Base-by-base conservation (phyloP, 495 filamentous ascomycete species). In the Xylaria nigripes region DNA sequence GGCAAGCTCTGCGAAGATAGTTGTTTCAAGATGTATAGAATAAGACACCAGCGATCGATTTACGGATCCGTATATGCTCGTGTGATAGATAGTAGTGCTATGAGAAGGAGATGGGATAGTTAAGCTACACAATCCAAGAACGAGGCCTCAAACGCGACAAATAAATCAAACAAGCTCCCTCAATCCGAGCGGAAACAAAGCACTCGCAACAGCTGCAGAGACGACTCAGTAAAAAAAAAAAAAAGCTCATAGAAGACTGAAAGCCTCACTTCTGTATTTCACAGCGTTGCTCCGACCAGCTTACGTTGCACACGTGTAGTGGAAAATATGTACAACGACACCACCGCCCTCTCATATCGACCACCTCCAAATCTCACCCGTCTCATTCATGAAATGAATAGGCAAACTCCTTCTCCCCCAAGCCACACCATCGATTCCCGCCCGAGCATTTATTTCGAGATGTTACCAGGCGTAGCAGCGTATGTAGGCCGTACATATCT, bases 401-500 rank as follows among this genome's bases (percentile, higher is more conserved):
- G 27, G 27, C 5, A 10, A 10, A 5, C 27, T 4, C 5, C 10
- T 3, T 36, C 15, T 46, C 21, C 6, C 15, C 1, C 12, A 45
- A 2, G 18, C 12, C 40, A 45, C 12, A 15, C 19, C 29, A 21
- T 7, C 21, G 6, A 12, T 23, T 5, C 38, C 34, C 19, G 15
- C 30, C 32, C 34, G 5, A 43, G 21, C 34, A 19, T 54, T 59
- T 72, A 82, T 66, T 85, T 82, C 48, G 78, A 75, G 10, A 67
- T 62, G 27, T 72, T 65, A 50, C 61, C 58, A 23, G 86, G 86
- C 27, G 81, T 78, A 34, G 80, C 71, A 0, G 83, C 82, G 64
- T 76, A 89, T 7, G 85, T 87, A 30, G 86, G 86, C 48, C 85
- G 78, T 53, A 89, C 84, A 56, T 82, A 89, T 65, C 85, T 87